A percentile compares a stretch with the other conserved stretches of the same genome.
These are phyloP conservation scores for Austroboletus niveus DNA, from an alignment of 1,284 basidiomycete species.

Conservation along the genomic window DNA sequence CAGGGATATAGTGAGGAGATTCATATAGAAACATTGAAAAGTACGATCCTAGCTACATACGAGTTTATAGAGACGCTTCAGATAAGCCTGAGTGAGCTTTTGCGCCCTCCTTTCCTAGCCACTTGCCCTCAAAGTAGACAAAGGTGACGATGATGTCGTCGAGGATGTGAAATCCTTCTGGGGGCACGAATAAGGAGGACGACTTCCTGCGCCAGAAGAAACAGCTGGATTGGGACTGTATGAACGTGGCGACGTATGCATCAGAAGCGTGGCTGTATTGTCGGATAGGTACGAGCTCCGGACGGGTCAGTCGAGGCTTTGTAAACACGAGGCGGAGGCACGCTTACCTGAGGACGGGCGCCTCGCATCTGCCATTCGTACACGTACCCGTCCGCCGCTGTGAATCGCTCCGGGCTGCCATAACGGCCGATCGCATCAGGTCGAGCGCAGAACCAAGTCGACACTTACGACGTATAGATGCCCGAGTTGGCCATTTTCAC, in stretches of 20 bases:
- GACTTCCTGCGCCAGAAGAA: slow-evolving; percentile 19
- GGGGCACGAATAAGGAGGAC: slow-evolving; percentile 28
- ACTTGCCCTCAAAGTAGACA: slow-evolving; percentile 33
- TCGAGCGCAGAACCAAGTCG: no score
- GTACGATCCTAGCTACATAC: no score
- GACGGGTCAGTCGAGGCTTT: neutral
- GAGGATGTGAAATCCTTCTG: slow-evolving; percentile 29
- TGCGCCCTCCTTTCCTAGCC: slow-evolving; percentile 25
- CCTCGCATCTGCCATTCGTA: slow-evolving; percentile 33
- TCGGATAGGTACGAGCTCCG: slow-evolving; percentile 27
- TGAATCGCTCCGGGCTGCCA: slow-evolving; percentile 28
- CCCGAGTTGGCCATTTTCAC: slow-evolving; percentile 26
- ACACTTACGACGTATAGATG: slow-evolving; percentile 23
- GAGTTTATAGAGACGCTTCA: neutral
- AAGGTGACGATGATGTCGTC: slow-evolving; percentile 38
- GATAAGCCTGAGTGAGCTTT: slow-evolving; percentile 13
- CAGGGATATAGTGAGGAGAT: slow-evolving; percentile 8
- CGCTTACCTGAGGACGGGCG: slow-evolving; percentile 22
- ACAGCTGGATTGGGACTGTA: slow-evolving; percentile 18
- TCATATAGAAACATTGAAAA: slow-evolving; percentile 2
- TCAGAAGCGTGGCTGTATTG: neutral
- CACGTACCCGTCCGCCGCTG: slow-evolving; percentile 15
- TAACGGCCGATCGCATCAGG: neutral
- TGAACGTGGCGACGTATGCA: slow-evolving; percentile 30
- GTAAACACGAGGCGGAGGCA: neutral